Evolutionary conservation across 805 yeast genomes (phyloP), one percentile per base, ranked within the genome.

Genomic region (Barnettozyma sucrosica): DNA sequence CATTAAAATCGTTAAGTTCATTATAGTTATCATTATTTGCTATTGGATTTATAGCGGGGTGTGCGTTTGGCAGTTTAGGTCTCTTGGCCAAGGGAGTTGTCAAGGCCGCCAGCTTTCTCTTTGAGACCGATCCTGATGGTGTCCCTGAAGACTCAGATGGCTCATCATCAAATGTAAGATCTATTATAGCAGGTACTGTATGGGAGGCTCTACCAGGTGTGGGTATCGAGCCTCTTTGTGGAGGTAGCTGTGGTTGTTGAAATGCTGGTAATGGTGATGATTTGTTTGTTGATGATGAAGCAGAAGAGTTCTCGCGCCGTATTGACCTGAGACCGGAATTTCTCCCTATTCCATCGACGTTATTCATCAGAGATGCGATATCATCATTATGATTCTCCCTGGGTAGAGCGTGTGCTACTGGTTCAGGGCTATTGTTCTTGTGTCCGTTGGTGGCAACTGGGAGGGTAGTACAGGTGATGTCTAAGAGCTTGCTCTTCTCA

Each of bases 141-240:
- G 40, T 25, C 23, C 28, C 13, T 34, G 33, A 26, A 25, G 10
- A 9, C 6, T 39, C 42, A 4, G 8, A 23, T 23, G 44, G 38
- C 4, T 55, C 51, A 8, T 56, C 64, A 18, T 61, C 66, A 44
- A 55, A 57, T 7, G 64, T 61, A 13, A 59, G 41, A 42, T 63
- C 66, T 14, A 58, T 59, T 7, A 61, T 51, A 13, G 57, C 51
- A 2, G 41, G 37, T 14, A 53, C 40, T 2, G 43, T 42, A 4
- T 41, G 30, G 7, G 36, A 14, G 6, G 44, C 13, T 8, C 16
- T 45, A 5, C 11, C 36, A 5, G 30, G 40, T 28, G 55, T 40
- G 4, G 51, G 34, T 21, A 43, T 10, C n/a, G 51, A 4, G 11
- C 14, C 13, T 19, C 32, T 7, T 11, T 30, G 36, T 30, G 8